Base-by-base conservation (phyloP, 805 yeast genomes). In the Geotrichum ghanense region DNA sequence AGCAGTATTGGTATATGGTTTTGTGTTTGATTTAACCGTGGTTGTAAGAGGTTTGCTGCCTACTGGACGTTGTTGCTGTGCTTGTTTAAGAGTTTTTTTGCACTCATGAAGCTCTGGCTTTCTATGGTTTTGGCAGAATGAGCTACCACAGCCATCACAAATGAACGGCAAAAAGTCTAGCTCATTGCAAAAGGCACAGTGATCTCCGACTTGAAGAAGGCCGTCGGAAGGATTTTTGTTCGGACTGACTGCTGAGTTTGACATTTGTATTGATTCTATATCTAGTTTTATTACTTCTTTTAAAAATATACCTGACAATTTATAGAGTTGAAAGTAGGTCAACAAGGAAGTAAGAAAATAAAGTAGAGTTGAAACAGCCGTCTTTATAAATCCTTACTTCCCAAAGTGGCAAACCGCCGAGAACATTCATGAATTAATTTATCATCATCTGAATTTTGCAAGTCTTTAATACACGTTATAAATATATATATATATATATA, bases 111-210 rank as follows among this genome's bases (percentile, higher is more conserved):
- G 44, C 7, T 59, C 64, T 5, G 59, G 51, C 3, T 47, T 45
- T 12, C 70, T 55, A 53, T 69, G 74, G 24, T 61, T 60, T 16
- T 60, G 54, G 51, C 74, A 69, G 52, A 52, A 64, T 3, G 58
- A 52, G 42, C 58, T 57, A 24, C 56, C 55, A 51, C 74, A 69
- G 35, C 53, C 55, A 41, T 57, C 61, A 48, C 74, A 69, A 22
- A 51, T 53, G 50, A 66, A 69, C 35, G 74, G 74, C 23, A 69
- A 61, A 45, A 70, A 69, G 55, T 70, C 74, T 22, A 67, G 56
- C 46, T 57, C 60, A 40, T 60, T 55, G 53, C 74, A 69, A 40
- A 51, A 45, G 42, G 49, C 46, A 58, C 74, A 69, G 53, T 69
- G 68, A 44, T 54, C 50, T 31, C 74, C 74, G 20, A 66, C 55